A percentile compares a stretch with the other conserved stretches of the same genome.
Conservation (phyloP, 2,329 filamentous ascomycete genomes). For the Salinomyces thailandicus region DNA sequence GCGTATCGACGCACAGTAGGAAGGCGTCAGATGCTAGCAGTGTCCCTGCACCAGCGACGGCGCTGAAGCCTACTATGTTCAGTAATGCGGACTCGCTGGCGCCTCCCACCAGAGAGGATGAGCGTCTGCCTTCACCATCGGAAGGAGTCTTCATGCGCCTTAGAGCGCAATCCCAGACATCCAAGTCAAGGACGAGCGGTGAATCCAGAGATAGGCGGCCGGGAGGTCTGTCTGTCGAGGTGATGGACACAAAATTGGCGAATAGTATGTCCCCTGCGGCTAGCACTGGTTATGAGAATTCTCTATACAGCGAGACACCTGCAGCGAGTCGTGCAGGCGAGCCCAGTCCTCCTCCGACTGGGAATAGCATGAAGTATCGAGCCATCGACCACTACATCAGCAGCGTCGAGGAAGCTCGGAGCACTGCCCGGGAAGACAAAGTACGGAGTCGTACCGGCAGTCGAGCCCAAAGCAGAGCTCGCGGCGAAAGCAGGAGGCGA, state of each 20-base stretch:
- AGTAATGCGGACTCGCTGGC: constrained; percentile 9
- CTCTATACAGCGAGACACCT: constrained; percentile 2
- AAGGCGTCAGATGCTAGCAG: constrained; percentile 16
- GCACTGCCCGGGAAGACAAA: constrained; percentile 28
- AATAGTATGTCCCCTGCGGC: constrained; percentile 15
- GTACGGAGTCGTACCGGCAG: constrained; percentile 27
- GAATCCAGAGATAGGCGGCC: constrained; percentile 62
- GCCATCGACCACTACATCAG: constrained; percentile 77
- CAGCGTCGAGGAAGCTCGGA: constrained; percentile 62
- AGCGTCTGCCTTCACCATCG: constrained; percentile 57
- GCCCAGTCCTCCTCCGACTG: constrained; percentile 31
- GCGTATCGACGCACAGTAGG: constrained; percentile 7
- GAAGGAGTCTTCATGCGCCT: constrained; percentile 53
- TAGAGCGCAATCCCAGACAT: constrained; percentile 50
- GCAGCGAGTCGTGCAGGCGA: constrained; percentile 13
- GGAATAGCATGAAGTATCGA: constrained; percentile 49
- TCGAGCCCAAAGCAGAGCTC: constrained; percentile 21
- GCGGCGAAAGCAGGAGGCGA: constrained; percentile 40
- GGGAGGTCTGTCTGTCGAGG: constrained; percentile 48
- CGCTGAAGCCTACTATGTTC: constrained; percentile 13
- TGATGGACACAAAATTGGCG: constrained; percentile 34
- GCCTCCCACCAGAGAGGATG: constrained; percentile 13
- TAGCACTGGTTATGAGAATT: constrained; percentile 9
- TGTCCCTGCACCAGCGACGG: constrained; percentile 19
- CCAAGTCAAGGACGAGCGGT: constrained; percentile 45